Evolutionary conservation across 164 flowering plant species (phyloP).

Genomic region (Tetrastigma voinierianum): DNA sequence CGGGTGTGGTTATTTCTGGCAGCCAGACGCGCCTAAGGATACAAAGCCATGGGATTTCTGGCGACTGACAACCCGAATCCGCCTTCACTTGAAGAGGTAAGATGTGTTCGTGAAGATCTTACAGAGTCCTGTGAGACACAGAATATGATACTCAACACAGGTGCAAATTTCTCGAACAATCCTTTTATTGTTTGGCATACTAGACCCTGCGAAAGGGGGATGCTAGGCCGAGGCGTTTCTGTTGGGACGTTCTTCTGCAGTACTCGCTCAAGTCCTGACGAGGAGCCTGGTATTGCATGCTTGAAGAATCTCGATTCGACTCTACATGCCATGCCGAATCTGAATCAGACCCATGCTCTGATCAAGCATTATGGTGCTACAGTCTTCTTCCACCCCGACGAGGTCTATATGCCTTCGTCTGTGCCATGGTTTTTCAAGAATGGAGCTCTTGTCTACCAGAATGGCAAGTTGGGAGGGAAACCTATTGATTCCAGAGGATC

Average conservation of each 20-base stretch:
- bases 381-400: slow-evolving; percentile 49
- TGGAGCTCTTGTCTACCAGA: slow-evolving; percentile 35
- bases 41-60: slow-evolving; percentile 40
- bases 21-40: slow-evolving; percentile 43
- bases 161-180: slow-evolving; percentile 16
- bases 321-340: slow-evolving; percentile 45
- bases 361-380: slow-evolving; percentile 43
- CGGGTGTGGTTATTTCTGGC: slow-evolving; percentile 35
- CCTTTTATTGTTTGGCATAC: slow-evolving; percentile 35
- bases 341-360: slow-evolving; percentile 40
- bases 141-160: slow-evolving; percentile 13
- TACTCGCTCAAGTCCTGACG: slow-evolving; percentile 7
- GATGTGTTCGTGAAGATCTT: slow-evolving; percentile 49
- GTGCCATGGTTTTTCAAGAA: slow-evolving; percentile 50
- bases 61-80: slow-evolving; percentile 25
- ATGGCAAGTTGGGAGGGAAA: slow-evolving; percentile 21
- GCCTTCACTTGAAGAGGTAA: slow-evolving; percentile 36
- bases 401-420: slow-evolving; percentile 42
- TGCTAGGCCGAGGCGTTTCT: slow-evolving; percentile 30
- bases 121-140: slow-evolving; percentile 35
- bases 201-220: slow-evolving; percentile 36
- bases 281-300: slow-evolving; percentile 25
- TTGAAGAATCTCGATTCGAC: slow-evolving; percentile 34
- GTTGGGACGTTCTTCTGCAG: slow-evolving; percentile 46
- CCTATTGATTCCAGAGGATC: slow-evolving; percentile 31